A percentile compares a stretch with the other conserved stretches of the same genome.
phyloP scores from a whole-genome alignment of 495 filamentous ascomycete species.

The Aspergillus sparsus region DNA sequence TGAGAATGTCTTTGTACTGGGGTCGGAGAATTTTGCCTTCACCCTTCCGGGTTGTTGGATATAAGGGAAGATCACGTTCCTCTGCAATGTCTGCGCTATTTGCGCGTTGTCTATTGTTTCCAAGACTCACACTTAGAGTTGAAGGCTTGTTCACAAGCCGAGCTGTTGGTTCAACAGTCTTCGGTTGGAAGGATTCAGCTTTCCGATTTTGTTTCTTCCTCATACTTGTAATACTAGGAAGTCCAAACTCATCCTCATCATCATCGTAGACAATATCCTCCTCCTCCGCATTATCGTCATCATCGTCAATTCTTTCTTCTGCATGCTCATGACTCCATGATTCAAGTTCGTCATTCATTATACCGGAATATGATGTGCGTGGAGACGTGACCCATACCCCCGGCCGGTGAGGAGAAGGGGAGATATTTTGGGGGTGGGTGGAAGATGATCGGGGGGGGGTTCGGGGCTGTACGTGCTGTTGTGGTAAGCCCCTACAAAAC shows the following conservation, averaged over 20 bases:
- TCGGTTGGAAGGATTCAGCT: slow-evolving; percentile 44
- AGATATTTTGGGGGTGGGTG: slow-evolving; percentile 37
- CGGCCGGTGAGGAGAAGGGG: slow-evolving; percentile 58
- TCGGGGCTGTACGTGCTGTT: slow-evolving; percentile 56
- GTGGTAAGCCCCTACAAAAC: slow-evolving; percentile 51
- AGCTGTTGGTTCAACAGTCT: slow-evolving; percentile 49
- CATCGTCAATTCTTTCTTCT: slow-evolving; percentile 22
- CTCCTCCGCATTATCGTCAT: slow-evolving; percentile 60
- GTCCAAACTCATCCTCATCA: slow-evolving; percentile 91
- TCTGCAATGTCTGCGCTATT: slow-evolving; percentile 90
- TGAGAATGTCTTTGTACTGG: slow-evolving; percentile 94
- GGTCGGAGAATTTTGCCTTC: slow-evolving; percentile 95
- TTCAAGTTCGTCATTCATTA: slow-evolving; percentile 71
- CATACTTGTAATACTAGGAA: slow-evolving; percentile 89
- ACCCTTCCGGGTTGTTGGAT: slow-evolving; percentile 80
- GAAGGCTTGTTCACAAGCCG: slow-evolving; percentile 28
- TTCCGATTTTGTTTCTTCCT: slow-evolving; percentile 64
- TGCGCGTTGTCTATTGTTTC: slow-evolving; percentile 51
- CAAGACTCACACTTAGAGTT: slow-evolving; percentile 37
- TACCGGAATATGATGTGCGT: slow-evolving; percentile 70
- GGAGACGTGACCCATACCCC: slow-evolving; percentile 59
- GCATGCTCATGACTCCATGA: slow-evolving; percentile 72
- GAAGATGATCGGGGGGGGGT: slow-evolving; percentile 59
- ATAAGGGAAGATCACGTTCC: slow-evolving; percentile 81
- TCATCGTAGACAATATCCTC: slow-evolving; percentile 76